Evolutionary conservation across 2,329 filamentous ascomycete species (phyloP).

Genomic region (Cryoendolithus antarcticus): DNA sequence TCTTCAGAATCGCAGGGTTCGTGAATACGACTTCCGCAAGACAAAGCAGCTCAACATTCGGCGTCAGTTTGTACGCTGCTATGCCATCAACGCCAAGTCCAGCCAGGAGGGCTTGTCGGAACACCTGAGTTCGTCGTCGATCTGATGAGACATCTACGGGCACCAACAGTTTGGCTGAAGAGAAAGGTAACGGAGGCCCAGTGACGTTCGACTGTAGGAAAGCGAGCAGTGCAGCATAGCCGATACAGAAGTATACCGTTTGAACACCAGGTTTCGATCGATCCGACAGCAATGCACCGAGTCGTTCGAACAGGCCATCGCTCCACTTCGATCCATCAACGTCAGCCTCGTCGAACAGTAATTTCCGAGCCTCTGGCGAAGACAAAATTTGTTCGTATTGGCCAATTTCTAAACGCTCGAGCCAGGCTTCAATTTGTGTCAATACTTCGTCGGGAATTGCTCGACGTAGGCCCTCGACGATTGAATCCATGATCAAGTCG

Average conservation of each 20-base stretch:
- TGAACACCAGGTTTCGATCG: conserved; percentile 28
- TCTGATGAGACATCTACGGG: conserved; percentile 33
- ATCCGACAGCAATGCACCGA: conserved; percentile 25
- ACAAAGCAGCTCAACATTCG: conserved; percentile 70
- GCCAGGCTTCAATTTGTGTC: conserved; percentile 22
- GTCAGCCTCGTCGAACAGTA: not conserved
- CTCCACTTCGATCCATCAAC: conserved; percentile 22
- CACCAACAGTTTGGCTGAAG: conserved; percentile 37
- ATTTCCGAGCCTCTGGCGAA: conserved; percentile 21
- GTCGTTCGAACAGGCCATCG: conserved; percentile 33
- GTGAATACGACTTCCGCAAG: conserved; percentile 54
- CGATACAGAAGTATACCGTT: conserved; percentile 41
- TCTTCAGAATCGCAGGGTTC: conserved; percentile 34
- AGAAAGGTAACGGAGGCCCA: conserved; percentile 62
- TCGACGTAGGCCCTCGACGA: conserved; percentile 29
- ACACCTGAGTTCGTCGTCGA: conserved; percentile 23
- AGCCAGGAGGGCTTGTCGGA: conserved; percentile 49
- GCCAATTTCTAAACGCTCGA: conserved; percentile 30
- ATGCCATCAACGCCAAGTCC: conserved; percentile 75
- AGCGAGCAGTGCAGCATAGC: conserved; percentile 57
- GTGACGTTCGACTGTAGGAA: conserved; percentile 85
- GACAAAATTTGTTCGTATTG: conserved; percentile 30
- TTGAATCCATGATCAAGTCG: conserved; percentile 20
- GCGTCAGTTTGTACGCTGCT: conserved; percentile 72
- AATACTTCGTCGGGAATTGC: conserved; percentile 31